Evolutionary conservation across 2,329 filamentous ascomycete species (phyloP).

Genomic region (Teratosphaeria epicoccoides): DNA sequence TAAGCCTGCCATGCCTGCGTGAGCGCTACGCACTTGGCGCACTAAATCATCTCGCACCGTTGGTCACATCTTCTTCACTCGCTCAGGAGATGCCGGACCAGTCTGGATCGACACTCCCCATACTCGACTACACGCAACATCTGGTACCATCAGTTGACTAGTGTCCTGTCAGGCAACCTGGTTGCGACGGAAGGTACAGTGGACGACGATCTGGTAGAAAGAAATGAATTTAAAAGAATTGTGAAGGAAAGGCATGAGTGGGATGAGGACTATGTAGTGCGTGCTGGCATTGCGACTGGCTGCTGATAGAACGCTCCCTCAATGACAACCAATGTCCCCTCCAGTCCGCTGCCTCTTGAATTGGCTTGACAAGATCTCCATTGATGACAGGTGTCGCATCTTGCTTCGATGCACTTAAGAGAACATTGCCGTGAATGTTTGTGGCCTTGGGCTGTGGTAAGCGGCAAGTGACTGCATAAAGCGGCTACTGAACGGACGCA

Average conservation of each 20-base stretch:
- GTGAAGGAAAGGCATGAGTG: constrained; percentile 1
- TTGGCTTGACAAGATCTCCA: too few relatives aligned
- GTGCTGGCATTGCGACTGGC: constrained; percentile 1
- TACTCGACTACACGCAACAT: background rate
- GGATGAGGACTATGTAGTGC: constrained; percentile 2
- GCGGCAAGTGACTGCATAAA: background rate
- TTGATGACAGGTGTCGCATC: too few relatives aligned
- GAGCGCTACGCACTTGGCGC: constrained; percentile 10
- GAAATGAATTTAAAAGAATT: constrained; percentile 7
- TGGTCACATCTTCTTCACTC: constrained; percentile 25
- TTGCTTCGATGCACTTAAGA: too few relatives aligned
- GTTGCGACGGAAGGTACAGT: background rate
- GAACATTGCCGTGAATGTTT: too few relatives aligned
- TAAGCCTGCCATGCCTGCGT: constrained; percentile 5
- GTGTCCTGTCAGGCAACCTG: background rate
- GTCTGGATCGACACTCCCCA: constrained; percentile 9
- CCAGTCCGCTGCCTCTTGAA: too few relatives aligned
- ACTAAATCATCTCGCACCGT: constrained; percentile 11
- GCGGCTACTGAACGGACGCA: background rate
- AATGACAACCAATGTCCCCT: constrained; percentile 5
- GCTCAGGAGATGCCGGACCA: constrained; percentile 21
- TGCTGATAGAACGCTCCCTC: constrained; percentile 2
- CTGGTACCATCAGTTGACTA: background rate
- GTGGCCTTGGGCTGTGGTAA: too few relatives aligned
- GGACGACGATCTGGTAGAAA: constrained; percentile 11